A percentile compares a stretch with the other conserved stretches of the same genome.
phyloP scores from a whole-genome alignment of 495 filamentous ascomycete genomes.

The Tetracladium setigerum region DNA sequence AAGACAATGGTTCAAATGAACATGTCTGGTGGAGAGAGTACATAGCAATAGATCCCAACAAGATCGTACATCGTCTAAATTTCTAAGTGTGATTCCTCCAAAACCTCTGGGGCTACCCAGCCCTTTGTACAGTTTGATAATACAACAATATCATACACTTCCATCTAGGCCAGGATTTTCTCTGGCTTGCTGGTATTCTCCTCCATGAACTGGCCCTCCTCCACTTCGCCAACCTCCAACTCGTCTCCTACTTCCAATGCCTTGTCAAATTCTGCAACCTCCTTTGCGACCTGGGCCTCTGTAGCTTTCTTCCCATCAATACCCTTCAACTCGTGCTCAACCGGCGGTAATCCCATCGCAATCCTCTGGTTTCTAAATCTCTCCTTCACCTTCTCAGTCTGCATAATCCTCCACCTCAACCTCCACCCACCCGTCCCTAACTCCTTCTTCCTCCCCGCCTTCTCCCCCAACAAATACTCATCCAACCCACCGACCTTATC shows the following conservation, averaged over 20 bases:
- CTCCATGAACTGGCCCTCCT: constrained; percentile 9
- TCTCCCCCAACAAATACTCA: constrained; percentile 75
- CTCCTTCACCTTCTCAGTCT: constrained; percentile 53
- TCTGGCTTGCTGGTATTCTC: constrained; percentile 5
- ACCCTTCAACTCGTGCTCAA: constrained; percentile 15
- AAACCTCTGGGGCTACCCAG: no score
- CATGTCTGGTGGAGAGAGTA: no score
- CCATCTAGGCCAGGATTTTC: neutral
- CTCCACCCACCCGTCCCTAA: constrained; percentile 84
- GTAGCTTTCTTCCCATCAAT: constrained; percentile 13
- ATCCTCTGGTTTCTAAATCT: constrained; percentile 50
- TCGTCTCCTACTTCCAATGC: constrained; percentile 31
- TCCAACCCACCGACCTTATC: constrained; percentile 84
- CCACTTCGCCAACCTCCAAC: constrained; percentile 32
- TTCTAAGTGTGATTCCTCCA: no score
- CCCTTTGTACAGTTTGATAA: no score
- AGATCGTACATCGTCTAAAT: no score
- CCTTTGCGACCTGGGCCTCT: constrained; percentile 27
- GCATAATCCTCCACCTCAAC: constrained; percentile 79
- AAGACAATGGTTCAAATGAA: no score
- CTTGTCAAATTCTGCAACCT: constrained; percentile 29
- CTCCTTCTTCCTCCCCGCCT: constrained; percentile 66
- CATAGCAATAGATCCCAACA: no score
- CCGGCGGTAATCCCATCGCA: constrained; percentile 35
- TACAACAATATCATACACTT: no score